Conservation (phyloP, 176 grass and related monocot genomes). For the Oryza meyeriana region DNA sequence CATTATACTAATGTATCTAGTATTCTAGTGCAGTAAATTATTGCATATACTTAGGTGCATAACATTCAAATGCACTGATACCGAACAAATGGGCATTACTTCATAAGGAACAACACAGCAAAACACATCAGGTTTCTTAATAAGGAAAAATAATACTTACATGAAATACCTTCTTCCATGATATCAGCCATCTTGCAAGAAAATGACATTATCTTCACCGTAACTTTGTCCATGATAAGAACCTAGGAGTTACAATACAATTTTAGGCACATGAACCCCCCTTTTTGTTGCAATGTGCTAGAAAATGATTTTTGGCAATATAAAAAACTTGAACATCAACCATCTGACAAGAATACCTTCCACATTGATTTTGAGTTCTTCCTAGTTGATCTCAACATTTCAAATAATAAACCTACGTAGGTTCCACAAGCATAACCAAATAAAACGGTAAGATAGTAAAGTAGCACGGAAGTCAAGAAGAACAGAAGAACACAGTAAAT, state of each 20-base stretch:
- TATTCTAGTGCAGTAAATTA: no score
- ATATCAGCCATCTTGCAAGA: slow-evolving; percentile 92
- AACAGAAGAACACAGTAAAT: no score
- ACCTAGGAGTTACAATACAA: slow-evolving; percentile 45
- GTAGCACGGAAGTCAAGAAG: no score
- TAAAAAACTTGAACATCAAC: neutral
- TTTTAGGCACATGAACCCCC: neutral
- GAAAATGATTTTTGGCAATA: neutral
- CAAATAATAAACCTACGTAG: slow-evolving; percentile 57
- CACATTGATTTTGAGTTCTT: slow-evolving; percentile 64
- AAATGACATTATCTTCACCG: slow-evolving; percentile 74
- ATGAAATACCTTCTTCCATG: slow-evolving; percentile 79
- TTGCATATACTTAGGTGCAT: no score
- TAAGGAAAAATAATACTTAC: slow-evolving; percentile 42
- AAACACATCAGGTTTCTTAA: neutral
- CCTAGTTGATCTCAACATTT: slow-evolving; percentile 72
- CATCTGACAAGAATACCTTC: slow-evolving; percentile 65
- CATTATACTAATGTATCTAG: no score
- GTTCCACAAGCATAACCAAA: slow-evolving; percentile 8
- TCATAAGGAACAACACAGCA: neutral
- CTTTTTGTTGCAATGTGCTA: neutral
- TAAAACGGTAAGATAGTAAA: neutral
- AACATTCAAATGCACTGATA: neutral
- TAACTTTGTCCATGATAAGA: slow-evolving; percentile 93
- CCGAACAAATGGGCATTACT: neutral